Base-by-base conservation (phyloP, 2,329 filamentous ascomycete species). In the Whalleya microplaca region DNA sequence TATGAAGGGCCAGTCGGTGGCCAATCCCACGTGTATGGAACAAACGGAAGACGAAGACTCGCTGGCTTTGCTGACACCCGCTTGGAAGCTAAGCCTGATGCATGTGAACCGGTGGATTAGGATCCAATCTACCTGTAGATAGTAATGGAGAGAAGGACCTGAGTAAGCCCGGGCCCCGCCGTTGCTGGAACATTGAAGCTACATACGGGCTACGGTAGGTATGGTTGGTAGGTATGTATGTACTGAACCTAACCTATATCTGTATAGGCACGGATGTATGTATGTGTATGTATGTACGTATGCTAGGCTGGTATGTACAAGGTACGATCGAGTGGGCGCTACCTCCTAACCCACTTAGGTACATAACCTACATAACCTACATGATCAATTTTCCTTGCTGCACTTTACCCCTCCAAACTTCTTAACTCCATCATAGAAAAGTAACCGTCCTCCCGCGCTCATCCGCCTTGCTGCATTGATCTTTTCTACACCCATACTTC, bases 351-450 rank as follows among this genome's bases (percentile, higher is more conserved):
- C n/a, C 23, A 9, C 23, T 27, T 27, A 27, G 23, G 23, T 27
- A 27, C 23, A 4, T 27, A 27, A 27, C 23, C 23, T 27, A 27
- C 23, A 27, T 27, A 9, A 21, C 19, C 20, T 45, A 45, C 43
- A 21, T 45, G 27, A 45, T 27, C 14, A 21, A 21, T 21, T 58
- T 52, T 60, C 60, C 60, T 55, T 51, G 40, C 51, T 45, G 48
- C 60, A 52, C 55, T 65, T 66, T 67, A 67, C 62, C 64, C 60
- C 63, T 47, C 56, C 42, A 56, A 51, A 55, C 51, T 56, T 37
- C 32, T 16, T 16, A 37, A 16, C 63, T 64, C 64, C 66, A 69
- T 68, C 66, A 66, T 68, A 69, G 63, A 69, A 69, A 68, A 68
- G 63, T 64, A 62, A 64, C 58, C 61, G 60, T 54, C 45, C 42